Base-by-base conservation (phyloP, 2,329 filamentous ascomycete species). In the Xylaria sp. region DNA sequence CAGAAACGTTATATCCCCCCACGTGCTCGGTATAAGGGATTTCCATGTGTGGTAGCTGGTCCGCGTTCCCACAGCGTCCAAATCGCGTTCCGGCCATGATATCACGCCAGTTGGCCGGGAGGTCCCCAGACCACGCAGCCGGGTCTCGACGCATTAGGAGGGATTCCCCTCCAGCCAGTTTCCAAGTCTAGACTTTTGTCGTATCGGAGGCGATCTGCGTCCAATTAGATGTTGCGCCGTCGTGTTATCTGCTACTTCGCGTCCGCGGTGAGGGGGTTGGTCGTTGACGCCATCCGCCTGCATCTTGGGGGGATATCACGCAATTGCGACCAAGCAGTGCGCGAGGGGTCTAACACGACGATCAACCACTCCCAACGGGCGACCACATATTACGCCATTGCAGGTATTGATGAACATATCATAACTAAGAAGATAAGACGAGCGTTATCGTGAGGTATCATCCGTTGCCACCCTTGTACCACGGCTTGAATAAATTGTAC, bases 241-340 rank as follows among this genome's bases (percentile, higher is more conserved):
- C 11, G 7, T 48, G 44, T 54, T 46, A 60, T 60, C 38, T 33
- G 41, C 21, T 29, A 21, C 19, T 35, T 49, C 21, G 23, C 19
- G 9, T 31, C 21, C 37, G 37, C 52, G 58, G 27, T 65, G 63
- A 60, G 63, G 62, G 63, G 57, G 44, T 54, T 53, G 53, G 54
- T 51, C 31, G 61, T 62, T 67, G 65, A 67, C 65, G 65, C 65
- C 62, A 67, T 67, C 21, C 43, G 51, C 49, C 29, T 53, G 56
- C 48, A 44, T 61, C 55, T 54, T 63, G 61, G 55, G 61, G 48
- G 54, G 21, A 63, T 68, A 68, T 66, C 66, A 68, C 66, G 66
- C 62, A 58, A 68, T 68, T 53, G 44, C 27, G 29, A n/a, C 29
- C 49, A 40, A 29, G 38, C 40, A 27, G 7, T 17, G 29, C 49